Base-by-base conservation (phyloP, 805 yeast species). In the Lipomyces anomalus region DNA sequence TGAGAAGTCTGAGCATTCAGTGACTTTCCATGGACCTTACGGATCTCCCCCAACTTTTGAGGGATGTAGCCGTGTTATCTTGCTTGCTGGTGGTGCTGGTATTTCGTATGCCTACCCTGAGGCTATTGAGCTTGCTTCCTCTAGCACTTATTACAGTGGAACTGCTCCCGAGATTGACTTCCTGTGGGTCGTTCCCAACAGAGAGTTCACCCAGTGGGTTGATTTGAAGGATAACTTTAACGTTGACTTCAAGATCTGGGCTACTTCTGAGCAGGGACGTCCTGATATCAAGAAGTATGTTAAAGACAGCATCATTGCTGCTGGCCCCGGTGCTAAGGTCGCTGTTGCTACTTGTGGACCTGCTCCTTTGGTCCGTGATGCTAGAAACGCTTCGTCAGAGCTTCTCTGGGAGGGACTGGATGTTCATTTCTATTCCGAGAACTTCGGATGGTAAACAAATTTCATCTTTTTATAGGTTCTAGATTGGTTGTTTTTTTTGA, bases 51-150 rank as follows among this genome's bases (percentile, higher is more conserved):
- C 55, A 28, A 20, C 51, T 2, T 52, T 47, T 43, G 47, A 50
- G 44, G 56, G 54, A 20, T 43, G 43, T 17, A 50, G 47, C 47
- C 48, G 53, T 36, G 54, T 50, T 24, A 47, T 61, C 34, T 57
- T 61, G 13, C 53, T 61, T 22, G 56, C 64, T 18, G 65, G 65
- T n/a, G 65, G 65, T 7, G 60, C 65, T 6, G 65, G 65, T 22
- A 60, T 61, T 23, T 62, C 65, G 3, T 61, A 56, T 44, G 57
- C 64, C 17, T 61, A 48, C 43, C 62, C 65, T 36, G 53, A 53
- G 46, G 46, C 51, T 23, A 44, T 47, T 24, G 48, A 43, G 48
- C 43, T 48, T 38, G 44, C 56, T 32, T 40, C 49, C 3, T 24
- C 57, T 13, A 46, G 47, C 21, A 47, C 48, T 23, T 45, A 50